A percentile compares a stretch with the other conserved stretches of the same genome.
These are phyloP conservation scores for Rhizopus stolonifer DNA, from an alignment of 371 early-diverging fungal genomes.

Conservation along the genomic window DNA sequence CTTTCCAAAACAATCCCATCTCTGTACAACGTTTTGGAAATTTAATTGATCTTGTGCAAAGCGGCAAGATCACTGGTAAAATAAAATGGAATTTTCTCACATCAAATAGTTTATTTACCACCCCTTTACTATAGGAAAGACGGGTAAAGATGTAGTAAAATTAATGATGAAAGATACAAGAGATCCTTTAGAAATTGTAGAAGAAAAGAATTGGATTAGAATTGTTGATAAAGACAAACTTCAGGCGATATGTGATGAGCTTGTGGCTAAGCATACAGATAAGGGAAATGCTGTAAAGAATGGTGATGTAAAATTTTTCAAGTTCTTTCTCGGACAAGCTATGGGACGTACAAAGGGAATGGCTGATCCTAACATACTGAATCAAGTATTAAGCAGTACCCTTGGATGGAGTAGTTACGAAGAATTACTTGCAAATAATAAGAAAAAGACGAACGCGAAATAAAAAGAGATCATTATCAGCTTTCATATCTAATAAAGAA, in stretches of 20 bases:
- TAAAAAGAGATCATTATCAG: no score
- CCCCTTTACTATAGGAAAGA: conserved; percentile 38
- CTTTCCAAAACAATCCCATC: conserved; percentile 60
- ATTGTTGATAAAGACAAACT: conserved; percentile 54
- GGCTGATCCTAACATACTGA: conserved; percentile 67
- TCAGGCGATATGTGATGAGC: conserved; percentile 44
- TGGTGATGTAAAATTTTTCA: conserved; percentile 60
- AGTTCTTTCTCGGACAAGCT: conserved; percentile 74
- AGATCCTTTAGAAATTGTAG: conserved; percentile 59
- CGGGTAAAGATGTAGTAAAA: conserved; percentile 67
- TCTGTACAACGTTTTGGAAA: conserved; percentile 59
- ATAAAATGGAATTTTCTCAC: not conserved
- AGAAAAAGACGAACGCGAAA: no score
- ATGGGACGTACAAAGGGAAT: conserved; percentile 73
- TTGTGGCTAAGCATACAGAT: conserved; percentile 56
- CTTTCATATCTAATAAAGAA: no score
- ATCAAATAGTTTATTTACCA: not conserved
- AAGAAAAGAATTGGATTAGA: conserved; percentile 70
- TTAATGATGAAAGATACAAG: conserved; percentile 61
- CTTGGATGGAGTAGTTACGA: conserved; percentile 37
- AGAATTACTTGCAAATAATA: no score
- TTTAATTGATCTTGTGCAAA: conserved; percentile 64
- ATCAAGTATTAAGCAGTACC: conserved; percentile 50
- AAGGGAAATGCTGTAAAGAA: conserved; percentile 55
- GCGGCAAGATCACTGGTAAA: conserved; percentile 58